A percentile compares a stretch with the other conserved stretches of the same genome.
Evolutionary conservation across 192 early-diverging fungal species (phyloP).

Genomic region (Spizellomyces punctatus): DNA sequence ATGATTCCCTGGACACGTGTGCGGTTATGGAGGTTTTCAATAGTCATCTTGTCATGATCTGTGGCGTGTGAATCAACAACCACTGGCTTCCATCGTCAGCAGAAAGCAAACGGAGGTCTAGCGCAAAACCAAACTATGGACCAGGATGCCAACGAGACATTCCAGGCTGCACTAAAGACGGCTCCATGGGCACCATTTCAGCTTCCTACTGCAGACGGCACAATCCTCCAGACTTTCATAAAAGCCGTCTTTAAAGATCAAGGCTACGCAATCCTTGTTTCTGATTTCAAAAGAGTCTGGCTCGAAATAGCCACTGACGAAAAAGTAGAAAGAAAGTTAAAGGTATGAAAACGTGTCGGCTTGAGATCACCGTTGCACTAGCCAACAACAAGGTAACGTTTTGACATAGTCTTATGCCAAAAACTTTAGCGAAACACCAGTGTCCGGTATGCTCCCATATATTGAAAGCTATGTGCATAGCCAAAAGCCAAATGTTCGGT

Average conservation of each 20-base stretch:
- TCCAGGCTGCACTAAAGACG: neutral
- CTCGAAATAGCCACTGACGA: constrained; percentile 6
- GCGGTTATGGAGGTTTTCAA: too few relatives aligned
- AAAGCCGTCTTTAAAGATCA: constrained; percentile 12
- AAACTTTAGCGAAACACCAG: constrained; percentile 19
- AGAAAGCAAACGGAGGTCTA: too few relatives aligned
- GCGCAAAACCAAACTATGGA: too few relatives aligned
- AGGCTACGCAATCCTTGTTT: constrained; percentile 14
- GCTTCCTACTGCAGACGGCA: constrained; percentile 5
- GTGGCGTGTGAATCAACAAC: too few relatives aligned
- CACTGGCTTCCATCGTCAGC: too few relatives aligned
- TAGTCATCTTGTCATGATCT: too few relatives aligned
- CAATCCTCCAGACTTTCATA: neutral
- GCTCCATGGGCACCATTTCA: constrained; percentile 19
- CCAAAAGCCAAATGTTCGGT: constrained; percentile 21
- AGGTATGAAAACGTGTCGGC: neutral
- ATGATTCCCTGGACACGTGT: too few relatives aligned
- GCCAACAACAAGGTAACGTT: neutral
- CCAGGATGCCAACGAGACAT: too few relatives aligned
- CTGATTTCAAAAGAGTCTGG: constrained; percentile 28
- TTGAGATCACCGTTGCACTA: neutral
- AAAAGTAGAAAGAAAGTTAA: constrained; percentile 4
- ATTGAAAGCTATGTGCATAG: constrained; percentile 11
- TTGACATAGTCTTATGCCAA: constrained; percentile 13
- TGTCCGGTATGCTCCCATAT: constrained; percentile 14